phyloP scores from a whole-genome alignment of 495 filamentous ascomycete genomes.

The Talaromyces liani region DNA sequence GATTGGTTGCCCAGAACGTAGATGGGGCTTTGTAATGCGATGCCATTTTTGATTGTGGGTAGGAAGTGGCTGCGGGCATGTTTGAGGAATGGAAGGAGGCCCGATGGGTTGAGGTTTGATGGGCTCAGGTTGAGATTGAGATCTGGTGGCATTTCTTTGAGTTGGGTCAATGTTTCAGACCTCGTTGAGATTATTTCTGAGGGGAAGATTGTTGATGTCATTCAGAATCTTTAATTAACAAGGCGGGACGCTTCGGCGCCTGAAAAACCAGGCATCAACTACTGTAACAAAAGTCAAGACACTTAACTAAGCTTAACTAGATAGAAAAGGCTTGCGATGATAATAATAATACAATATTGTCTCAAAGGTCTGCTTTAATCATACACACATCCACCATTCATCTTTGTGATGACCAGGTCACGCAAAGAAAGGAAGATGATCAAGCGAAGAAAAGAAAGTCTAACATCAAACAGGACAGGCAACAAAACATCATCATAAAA shows the following conservation, averaged over 20 bases:
- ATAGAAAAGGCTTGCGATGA: not conserved
- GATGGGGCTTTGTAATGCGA: conserved; percentile 20
- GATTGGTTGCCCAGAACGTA: conserved; percentile 43
- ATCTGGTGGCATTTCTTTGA: conserved; percentile 4
- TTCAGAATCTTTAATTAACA: not conserved
- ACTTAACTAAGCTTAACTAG: not conserved
- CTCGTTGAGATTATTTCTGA: not conserved
- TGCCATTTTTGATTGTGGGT: conserved; percentile 23
- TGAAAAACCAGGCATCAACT: not conserved
- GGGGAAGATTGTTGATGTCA: not conserved
- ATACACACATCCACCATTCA: not conserved
- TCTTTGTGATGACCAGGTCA: not conserved
- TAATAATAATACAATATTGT: conserved; percentile 5
- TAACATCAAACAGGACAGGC: not conserved
- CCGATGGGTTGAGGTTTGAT: not conserved
- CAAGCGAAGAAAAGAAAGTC: not conserved
- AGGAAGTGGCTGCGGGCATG: conserved; percentile 27
- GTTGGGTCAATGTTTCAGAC: not conserved
- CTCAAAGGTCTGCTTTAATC: not conserved
- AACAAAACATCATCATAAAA: not conserved
- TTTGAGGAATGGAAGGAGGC: conserved; percentile 33
- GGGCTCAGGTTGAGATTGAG: not conserved
- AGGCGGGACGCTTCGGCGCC: not conserved
- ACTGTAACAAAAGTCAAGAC: not conserved
- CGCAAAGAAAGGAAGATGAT: not conserved